Evolutionary conservation across 768 basidiomycete species (phyloP).

Genomic region (Xerocomus brunneocitrinus): DNA sequence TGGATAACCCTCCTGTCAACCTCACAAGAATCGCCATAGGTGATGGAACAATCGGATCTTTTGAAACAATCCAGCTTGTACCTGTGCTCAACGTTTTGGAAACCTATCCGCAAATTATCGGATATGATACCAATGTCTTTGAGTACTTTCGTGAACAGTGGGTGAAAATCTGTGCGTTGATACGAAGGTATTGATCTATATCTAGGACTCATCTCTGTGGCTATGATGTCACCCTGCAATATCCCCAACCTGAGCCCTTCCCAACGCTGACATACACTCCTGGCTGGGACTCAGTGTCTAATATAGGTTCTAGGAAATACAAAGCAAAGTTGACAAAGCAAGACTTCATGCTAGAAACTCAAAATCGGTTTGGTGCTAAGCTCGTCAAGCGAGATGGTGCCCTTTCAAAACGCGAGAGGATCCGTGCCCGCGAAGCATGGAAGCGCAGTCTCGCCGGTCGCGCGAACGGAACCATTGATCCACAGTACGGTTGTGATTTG

Average conservation of each 20-base stretch:
- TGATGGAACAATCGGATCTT: slow-evolving; percentile 56
- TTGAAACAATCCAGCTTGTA: slow-evolving; percentile 45
- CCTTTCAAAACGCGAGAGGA: slow-evolving; percentile 23
- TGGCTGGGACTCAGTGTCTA: slow-evolving; percentile 12
- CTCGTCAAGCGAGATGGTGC: slow-evolving; percentile 21
- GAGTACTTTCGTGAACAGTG: slow-evolving; percentile 68
- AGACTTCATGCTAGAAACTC: slow-evolving; percentile 18
- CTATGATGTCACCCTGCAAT: slow-evolving; percentile 62
- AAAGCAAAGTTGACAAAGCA: slow-evolving; percentile 16
- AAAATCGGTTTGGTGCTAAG: slow-evolving; percentile 17
- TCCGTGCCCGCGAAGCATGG: slow-evolving; percentile 23
- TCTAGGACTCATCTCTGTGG: slow-evolving; percentile 58
- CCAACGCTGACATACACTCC: slow-evolving; percentile 29
- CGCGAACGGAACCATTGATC: slow-evolving; percentile 52
- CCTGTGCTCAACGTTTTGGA: slow-evolving; percentile 60
- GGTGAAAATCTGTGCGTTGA: slow-evolving; percentile 21
- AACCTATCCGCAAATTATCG: slow-evolving; percentile 74
- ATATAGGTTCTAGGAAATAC: slow-evolving; percentile 8
- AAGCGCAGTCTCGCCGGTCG: slow-evolving; percentile 48
- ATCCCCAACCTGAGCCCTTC: slow-evolving; percentile 56
- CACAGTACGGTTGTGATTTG: slow-evolving; percentile 64
- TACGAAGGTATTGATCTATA: background rate
- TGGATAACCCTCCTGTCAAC: slow-evolving; percentile 60
- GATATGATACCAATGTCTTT: slow-evolving; percentile 62
- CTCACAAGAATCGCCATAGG: slow-evolving; percentile 68